A percentile compares a stretch with the other conserved stretches of the same genome.
Conservation (phyloP, 192 early-diverging fungal species). For the Thoreauomyces humboldtii region DNA sequence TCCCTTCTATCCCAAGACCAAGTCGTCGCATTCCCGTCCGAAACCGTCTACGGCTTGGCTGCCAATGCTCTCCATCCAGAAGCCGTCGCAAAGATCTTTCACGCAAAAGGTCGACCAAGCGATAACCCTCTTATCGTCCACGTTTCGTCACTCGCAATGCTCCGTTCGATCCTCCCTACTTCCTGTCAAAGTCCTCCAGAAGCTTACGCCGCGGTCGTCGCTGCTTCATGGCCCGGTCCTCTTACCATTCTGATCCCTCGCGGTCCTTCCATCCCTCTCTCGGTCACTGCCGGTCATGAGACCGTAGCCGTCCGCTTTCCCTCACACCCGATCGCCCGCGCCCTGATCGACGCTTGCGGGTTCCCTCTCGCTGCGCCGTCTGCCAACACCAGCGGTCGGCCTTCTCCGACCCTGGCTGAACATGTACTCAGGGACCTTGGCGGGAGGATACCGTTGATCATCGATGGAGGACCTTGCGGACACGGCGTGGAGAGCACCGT, state of each 20-base stretch:
- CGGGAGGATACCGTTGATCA: constrained; percentile 76
- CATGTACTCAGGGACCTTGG: constrained; percentile 86
- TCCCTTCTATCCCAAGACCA: constrained; percentile 54
- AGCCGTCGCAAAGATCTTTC: constrained; percentile 76
- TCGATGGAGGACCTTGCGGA: constrained; percentile 87
- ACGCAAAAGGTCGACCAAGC: constrained; percentile 82
- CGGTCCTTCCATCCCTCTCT: constrained; percentile 64
- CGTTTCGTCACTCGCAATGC: constrained; percentile 86
- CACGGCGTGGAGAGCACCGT: constrained; percentile 94
- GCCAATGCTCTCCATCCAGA: constrained; percentile 72
- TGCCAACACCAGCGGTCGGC: constrained; percentile 94
- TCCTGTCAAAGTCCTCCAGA: constrained; percentile 51
- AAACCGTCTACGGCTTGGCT: constrained; percentile 97
- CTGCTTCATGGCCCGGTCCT: constrained; percentile 87
- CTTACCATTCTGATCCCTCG: constrained; percentile 86
- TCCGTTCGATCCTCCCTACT: constrained; percentile 60
- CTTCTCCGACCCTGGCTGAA: constrained; percentile 85
- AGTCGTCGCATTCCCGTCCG: constrained; percentile 90
- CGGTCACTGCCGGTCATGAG: constrained; percentile 78
- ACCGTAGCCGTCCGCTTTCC: constrained; percentile 93
- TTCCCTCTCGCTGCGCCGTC: constrained; percentile 95
- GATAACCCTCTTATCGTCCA: constrained; percentile 99
- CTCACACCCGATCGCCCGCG: constrained; percentile 85
- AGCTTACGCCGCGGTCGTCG: constrained; percentile 68
- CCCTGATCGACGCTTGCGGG: constrained; percentile 76